Percentiles rank a stretch among this genome's conserved stretches.
These are phyloP conservation scores for Geum urbanum DNA, from an alignment of 306 rosid genomes.

Conservation along the genomic window DNA sequence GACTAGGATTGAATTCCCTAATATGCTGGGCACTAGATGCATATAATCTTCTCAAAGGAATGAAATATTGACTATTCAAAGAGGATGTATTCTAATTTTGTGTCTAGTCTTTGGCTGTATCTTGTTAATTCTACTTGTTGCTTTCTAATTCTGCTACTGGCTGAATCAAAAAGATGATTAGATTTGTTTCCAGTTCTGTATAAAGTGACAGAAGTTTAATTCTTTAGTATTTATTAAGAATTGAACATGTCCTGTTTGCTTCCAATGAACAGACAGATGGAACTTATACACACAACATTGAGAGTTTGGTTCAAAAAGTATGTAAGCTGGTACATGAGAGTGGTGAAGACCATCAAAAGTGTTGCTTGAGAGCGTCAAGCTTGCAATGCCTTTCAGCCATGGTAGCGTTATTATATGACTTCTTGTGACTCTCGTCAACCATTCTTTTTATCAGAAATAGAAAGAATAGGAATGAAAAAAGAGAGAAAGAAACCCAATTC, in stretches of 20 bases:
- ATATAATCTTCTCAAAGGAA: too few species aligned
- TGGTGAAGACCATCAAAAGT: slow-evolving; percentile 52
- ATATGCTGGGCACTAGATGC: too few species aligned
- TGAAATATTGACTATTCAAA: not conserved
- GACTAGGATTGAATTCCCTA: not conserved
- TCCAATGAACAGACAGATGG: slow-evolving; percentile 60
- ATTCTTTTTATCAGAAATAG: too few species aligned
- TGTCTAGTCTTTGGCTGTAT: not conserved
- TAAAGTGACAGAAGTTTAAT: not conserved
- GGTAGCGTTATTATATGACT: slow-evolving; percentile 41
- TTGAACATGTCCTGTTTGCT: slow-evolving; percentile 13
- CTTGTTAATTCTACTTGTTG: not conserved
- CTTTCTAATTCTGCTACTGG: slow-evolving; percentile 1
- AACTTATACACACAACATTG: slow-evolving; percentile 75
- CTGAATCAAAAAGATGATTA: not conserved
- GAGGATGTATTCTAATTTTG: not conserved
- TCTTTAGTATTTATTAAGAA: not conserved
- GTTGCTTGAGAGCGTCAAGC: slow-evolving; percentile 78
- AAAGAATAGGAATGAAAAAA: too few species aligned
- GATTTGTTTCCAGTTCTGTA: not conserved
- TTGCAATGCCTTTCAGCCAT: slow-evolving; percentile 98
- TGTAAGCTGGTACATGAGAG: slow-evolving; percentile 56
- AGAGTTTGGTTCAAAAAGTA: slow-evolving; percentile 70
- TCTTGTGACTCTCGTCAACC: not conserved
- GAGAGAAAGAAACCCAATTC: too few species aligned